A percentile compares a stretch with the other conserved stretches of the same genome.
Evolutionary conservation across 495 filamentous ascomycete species (phyloP).

Genomic region (Arthonia radiata): DNA sequence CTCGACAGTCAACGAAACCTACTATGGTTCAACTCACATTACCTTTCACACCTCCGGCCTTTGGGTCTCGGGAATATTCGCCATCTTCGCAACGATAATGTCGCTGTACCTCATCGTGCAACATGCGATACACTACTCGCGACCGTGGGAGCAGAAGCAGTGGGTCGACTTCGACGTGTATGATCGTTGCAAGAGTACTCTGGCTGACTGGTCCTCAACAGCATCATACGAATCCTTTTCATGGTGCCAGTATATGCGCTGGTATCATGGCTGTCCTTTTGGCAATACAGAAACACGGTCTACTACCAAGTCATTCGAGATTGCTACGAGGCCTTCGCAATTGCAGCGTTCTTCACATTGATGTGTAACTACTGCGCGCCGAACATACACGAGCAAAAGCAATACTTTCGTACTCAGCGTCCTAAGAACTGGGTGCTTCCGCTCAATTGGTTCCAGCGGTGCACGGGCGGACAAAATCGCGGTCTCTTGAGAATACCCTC

Average conservation of each 20-base stretch:
- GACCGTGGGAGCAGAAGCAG: constrained; percentile 64
- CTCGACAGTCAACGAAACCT: too few species aligned
- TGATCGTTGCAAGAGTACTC: too few species aligned
- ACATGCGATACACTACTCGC: constrained; percentile 65
- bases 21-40: too few species aligned
- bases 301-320: constrained; percentile 65
- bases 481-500: constrained; percentile 48
- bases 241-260: constrained; percentile 66
- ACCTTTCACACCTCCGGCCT: constrained; percentile 31
- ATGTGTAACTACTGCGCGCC: constrained; percentile 66
- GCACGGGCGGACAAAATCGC: constrained; percentile 32
- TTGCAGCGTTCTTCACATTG: constrained; percentile 76
- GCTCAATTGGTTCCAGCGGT: constrained; percentile 39
- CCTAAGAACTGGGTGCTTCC: constrained; percentile 58
- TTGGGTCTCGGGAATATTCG: constrained; percentile 25
- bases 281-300: constrained; percentile 54
- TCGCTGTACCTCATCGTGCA: constrained; percentile 42
- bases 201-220: constrained; percentile 5
- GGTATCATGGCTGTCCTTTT: constrained; percentile 53
- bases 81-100: constrained; percentile 26
- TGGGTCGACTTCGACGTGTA: constrained; percentile 16
- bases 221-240: constrained; percentile 71
- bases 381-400: constrained; percentile 61
- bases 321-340: constrained; percentile 83
- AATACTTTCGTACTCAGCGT: constrained; percentile 51